Base-by-base conservation (phyloP, 2,329 filamentous ascomycete species). In the Zasmidium angulare region DNA sequence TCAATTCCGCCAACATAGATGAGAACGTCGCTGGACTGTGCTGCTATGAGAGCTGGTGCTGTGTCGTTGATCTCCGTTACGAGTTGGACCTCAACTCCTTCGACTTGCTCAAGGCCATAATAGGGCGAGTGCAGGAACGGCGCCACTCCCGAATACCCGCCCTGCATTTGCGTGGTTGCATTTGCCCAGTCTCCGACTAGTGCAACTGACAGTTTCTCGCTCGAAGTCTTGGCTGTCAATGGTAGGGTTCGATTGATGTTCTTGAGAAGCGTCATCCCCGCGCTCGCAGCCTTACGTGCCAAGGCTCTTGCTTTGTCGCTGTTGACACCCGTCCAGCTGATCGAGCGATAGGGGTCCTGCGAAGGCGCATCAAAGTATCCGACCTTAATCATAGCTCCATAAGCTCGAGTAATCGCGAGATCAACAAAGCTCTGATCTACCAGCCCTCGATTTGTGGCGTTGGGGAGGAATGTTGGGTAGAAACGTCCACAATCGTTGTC, bases 161-260 rank as follows among this genome's bases (percentile, higher is more conserved):
- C 84, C 47, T 81, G 81, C 72, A 86, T 77, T 59, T 84, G 77
- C 12, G 71, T 74, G 0, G 81, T 82, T 9, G 81, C 80, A 52
- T 82, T 82, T 3, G 81, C 82, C 76, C 82, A 86, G 22, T 79
- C 79, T 0, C 84, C 84, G 22, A 86, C 72, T 48, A 86, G 73
- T 1, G 81, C 83, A 1, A 86, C 72, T 3, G 72, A 75, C 2
- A 69, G 64, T 48, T 70, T 73, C 1, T 62, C 17, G 26, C n/a
- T 17, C 36, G 36, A 17, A 17, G 3, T 17, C 36, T 65, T 19
- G 66, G 69, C 1, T 68, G 7, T 62, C 11, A 70, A 56, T 2
- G 82, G 71, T 0, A 80, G 79, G 0, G 72, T 69, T 6, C 74
- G 75, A 52, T 78, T 75, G 1, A 82, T 78, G 55, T 83, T 83